Conservation (phyloP, 1,139 yeast genomes). For the Hyphopichia wangnamkhiaoensis region DNA sequence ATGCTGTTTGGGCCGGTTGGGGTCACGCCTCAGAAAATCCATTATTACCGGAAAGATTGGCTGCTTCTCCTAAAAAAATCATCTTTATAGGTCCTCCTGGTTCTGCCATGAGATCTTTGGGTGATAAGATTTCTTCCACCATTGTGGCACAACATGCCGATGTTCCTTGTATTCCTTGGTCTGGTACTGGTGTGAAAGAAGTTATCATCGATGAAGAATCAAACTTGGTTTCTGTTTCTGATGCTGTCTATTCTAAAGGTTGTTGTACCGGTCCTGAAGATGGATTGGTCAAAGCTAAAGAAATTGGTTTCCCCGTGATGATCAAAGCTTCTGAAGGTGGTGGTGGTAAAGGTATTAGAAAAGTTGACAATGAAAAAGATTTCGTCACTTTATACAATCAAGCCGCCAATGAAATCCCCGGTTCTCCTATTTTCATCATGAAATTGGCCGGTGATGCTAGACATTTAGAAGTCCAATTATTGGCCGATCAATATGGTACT, state of each 20-base stretch:
- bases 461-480: constrained; percentile 90
- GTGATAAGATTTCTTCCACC: constrained; percentile 96
- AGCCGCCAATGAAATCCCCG: constrained; percentile 94
- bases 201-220: constrained; percentile 68
- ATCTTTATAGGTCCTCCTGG: constrained; percentile 98
- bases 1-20: constrained; percentile 99
- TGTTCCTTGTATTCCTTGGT: constrained; percentile 99
- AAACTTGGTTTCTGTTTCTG: constrained; percentile 85
- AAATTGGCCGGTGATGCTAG: constrained; percentile 93
- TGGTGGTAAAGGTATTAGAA: constrained; percentile 98
- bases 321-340: constrained; percentile 98
- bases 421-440: constrained; percentile 95
- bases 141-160: constrained; percentile 98
- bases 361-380: constrained; percentile 77
- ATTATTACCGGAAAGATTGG: constrained; percentile 84
- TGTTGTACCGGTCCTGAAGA: constrained; percentile 86
- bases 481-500: constrained; percentile 95
- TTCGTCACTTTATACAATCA: constrained; percentile 74
- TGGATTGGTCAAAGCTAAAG: constrained; percentile 78
- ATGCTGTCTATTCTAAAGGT: constrained; percentile 79
- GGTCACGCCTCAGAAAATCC: constrained; percentile 99
- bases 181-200: constrained; percentile 92
- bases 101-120: constrained; percentile 97
- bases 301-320: constrained; percentile 96
- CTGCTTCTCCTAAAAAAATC: constrained; percentile 84